phyloP scores from a whole-genome alignment of 2,329 filamentous ascomycete genomes.

The Xylariales sp. region DNA sequence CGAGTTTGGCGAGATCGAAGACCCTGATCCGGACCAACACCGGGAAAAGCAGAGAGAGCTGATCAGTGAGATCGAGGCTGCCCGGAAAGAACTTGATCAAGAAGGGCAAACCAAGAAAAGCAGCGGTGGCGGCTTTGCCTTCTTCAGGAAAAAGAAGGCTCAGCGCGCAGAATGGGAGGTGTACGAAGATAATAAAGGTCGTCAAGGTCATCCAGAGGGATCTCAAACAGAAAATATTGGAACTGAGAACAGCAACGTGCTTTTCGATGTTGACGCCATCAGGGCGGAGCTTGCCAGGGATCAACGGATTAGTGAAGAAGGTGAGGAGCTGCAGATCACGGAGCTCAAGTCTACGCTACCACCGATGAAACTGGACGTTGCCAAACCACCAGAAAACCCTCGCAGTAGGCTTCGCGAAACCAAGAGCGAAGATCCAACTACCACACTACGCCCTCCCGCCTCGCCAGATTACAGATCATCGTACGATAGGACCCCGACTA shows the following conservation, averaged over 20 bases:
- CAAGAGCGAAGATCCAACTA: constrained; percentile 39
- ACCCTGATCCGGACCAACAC: constrained; percentile 94
- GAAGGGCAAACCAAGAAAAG: constrained; percentile 61
- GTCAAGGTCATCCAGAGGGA: constrained; percentile 14
- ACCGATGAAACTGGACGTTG: constrained; percentile 75
- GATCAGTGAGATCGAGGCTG: constrained; percentile 95
- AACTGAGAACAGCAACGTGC: constrained; percentile 57
- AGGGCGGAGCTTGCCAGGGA: constrained; percentile 77
- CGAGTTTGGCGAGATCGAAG: constrained; percentile 94
- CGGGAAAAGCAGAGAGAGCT: constrained; percentile 82
- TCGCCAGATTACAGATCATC: constrained; percentile 17
- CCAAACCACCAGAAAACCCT: constrained; percentile 26
- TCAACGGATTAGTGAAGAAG: constrained; percentile 41
- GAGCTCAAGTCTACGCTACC: constrained; percentile 86
- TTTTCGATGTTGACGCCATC: constrained; percentile 96
- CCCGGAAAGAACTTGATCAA: constrained; percentile 78
- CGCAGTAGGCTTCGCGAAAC: constrained; percentile 36
- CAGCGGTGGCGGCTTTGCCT: constrained; percentile 59
- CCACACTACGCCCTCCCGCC: constrained; percentile 16
- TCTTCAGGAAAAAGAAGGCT: constrained; percentile 74
- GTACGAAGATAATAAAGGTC: constrained; percentile 66
- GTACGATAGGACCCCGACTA: constrained; percentile 21
- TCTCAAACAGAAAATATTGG: constrained; percentile 39
- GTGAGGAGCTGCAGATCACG: constrained; percentile 54
- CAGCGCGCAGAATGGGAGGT: constrained; percentile 92